Base-by-base conservation (phyloP, 2,329 filamentous ascomycete species). In the Fusarium metavorans region DNA sequence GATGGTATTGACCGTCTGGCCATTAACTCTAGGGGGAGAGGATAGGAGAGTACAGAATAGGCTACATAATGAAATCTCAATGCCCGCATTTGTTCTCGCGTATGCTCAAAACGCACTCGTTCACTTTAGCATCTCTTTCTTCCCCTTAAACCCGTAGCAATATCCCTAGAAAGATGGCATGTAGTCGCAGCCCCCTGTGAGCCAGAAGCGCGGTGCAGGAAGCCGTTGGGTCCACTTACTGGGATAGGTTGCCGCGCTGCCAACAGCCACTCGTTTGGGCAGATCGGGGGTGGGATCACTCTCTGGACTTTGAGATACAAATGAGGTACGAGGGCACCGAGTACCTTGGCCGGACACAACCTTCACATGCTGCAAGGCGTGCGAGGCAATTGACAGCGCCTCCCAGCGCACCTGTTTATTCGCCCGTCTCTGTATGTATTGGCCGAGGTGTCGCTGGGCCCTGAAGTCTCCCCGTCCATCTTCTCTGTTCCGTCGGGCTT, bases 311-410 rank as follows among this genome's bases (percentile, higher is more conserved):
- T 9, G 25, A 16, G 27, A 64, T 71, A 71, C 68, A 70, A 62
- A 13, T 6, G n/a, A 10, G 67, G 13, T 58, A 71, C 67, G n/a
- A n/a, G n/a, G n/a, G n/a, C n/a, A n/a, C n/a, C n/a, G n/a, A n/a
- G 30, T 61, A 30, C 39, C 30, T 23, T 18, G 54, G 13, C 52
- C n/a, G 9, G 27, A 27, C n/a, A 30, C 30, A 20, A 52, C 48
- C 67, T 54, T 5, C 34, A 67, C 37, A 34, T 52, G 56, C 62
- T 70, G 67, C 62, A 70, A 70, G 62, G 68, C 65, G 58, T 67
- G 30, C 37, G 23, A 63, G 37, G 35, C 41, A 70, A 59, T 54
- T 43, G 14, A 25, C 34, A 63, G 20, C 34, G 41, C 41, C 14
- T 20, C 41, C 2, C 8, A n/a, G 6, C 20, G 2, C 56, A 25